Percentiles rank a stretch among this genome's conserved stretches.
Evolutionary conservation across 208 protist species (phyloP).

Genomic region (Leishmania martiniquensis): DNA sequence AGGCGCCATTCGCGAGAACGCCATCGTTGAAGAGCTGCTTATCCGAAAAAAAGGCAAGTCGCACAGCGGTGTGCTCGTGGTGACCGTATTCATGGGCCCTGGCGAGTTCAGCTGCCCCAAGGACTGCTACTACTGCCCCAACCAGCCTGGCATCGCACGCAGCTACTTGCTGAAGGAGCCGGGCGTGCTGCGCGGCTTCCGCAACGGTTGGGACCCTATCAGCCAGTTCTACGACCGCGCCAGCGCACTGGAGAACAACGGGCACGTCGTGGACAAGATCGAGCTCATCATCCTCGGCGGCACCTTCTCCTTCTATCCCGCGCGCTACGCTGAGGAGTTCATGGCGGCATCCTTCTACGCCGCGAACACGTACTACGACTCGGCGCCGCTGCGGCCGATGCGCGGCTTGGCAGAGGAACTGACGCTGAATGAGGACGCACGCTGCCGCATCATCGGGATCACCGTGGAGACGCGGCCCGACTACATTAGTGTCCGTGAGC

Average conservation of each 20-base stretch:
- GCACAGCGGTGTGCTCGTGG: constrained; percentile 92
- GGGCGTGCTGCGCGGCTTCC: constrained; percentile 89
- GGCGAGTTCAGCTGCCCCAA: constrained; percentile 92
- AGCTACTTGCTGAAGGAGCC: constrained; percentile 94
- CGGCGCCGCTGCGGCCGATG: constrained; percentile 62
- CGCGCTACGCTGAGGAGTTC: constrained; percentile 95
- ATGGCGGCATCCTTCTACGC: constrained; percentile 91
- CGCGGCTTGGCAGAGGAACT: constrained; percentile 79
- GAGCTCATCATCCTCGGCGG: constrained; percentile 99
- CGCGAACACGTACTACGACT: constrained; percentile 91
- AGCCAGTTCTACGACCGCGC: constrained; percentile 92
- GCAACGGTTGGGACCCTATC: constrained; percentile 92
- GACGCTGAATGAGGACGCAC: constrained; percentile 91
- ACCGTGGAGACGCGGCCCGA: constrained; percentile 99
- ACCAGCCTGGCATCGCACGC: constrained; percentile 89
- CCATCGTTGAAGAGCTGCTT: constrained; percentile 69
- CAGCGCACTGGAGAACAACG: constrained; percentile 91
- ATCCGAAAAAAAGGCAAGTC: constrained; percentile 86
- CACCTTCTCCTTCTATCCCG: constrained; percentile 98
- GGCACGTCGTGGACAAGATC: constrained; percentile 96
- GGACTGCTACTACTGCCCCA: constrained; percentile 95
- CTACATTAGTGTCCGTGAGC: constrained; percentile 94
- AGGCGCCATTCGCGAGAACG: constrained; percentile 46
- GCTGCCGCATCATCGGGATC: constrained; percentile 98
- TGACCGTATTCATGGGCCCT: constrained; percentile 94